phyloP scores from a whole-genome alignment of 139 green algal genomes.

The Desmodesmus armatus region DNA sequence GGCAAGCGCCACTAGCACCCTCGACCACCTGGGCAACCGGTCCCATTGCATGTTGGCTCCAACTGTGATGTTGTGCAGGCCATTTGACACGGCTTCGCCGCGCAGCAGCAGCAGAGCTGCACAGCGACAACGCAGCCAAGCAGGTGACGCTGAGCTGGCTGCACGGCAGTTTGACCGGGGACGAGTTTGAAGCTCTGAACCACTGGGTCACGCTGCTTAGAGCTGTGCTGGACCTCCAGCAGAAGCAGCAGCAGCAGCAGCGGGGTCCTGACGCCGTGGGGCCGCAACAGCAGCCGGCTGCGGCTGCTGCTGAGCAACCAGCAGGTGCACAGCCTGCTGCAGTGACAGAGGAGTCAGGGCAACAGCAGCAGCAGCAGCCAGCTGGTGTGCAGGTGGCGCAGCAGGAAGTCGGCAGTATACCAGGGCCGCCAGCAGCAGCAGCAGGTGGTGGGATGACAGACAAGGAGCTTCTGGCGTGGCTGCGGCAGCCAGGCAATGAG shows the following conservation, averaged over 20 bases:
- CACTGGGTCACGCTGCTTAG: slow-evolving; percentile 29
- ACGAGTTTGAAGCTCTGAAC: slow-evolving; percentile 9
- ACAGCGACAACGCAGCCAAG: slow-evolving; percentile 16
- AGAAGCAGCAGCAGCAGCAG: neutral
- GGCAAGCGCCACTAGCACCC: too few species aligned
- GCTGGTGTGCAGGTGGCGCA: neutral
- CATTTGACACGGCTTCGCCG: slow-evolving; percentile 32
- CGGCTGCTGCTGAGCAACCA: neutral
- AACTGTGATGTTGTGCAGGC: too few species aligned
- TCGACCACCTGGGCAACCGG: too few species aligned
- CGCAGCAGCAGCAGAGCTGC: slow-evolving; percentile 36
- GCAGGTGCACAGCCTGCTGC: neutral
- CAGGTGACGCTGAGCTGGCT: slow-evolving; percentile 8
- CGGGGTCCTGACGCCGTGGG: neutral
- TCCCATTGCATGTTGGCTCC: too few species aligned
- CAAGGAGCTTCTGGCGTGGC: slow-evolving; percentile 11
- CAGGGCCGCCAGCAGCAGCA: neutral
- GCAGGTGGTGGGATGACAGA: neutral
- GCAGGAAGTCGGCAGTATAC: neutral
- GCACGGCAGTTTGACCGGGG: neutral
- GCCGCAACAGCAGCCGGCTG: neutral
- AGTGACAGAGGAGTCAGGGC: neutral
- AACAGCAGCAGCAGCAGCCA: neutral
- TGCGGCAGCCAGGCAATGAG: slow-evolving; percentile 3
- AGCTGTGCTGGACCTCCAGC: neutral